Evolutionary conservation across 768 basidiomycete species (phyloP).

Genomic region (Naganishia onofrii): DNA sequence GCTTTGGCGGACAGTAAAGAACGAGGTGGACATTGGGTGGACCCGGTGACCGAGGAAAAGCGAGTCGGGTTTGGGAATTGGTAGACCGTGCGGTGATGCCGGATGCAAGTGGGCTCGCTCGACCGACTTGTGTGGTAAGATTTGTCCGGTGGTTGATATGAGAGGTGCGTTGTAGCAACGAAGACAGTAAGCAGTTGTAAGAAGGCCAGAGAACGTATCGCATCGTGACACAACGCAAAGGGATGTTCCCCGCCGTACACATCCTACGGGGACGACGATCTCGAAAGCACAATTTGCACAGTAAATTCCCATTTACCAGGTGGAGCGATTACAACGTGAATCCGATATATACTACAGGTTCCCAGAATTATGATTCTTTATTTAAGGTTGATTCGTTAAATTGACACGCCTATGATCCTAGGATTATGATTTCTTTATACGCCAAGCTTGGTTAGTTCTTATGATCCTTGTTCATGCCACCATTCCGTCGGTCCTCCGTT

Average conservation of each 20-base stretch:
- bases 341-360: neutral
- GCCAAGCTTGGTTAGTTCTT: too few relatives aligned
- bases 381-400: too few relatives aligned
- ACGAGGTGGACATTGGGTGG: slow-evolving; percentile 21
- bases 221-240: too few relatives aligned
- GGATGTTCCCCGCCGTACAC: too few relatives aligned
- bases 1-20: slow-evolving; percentile 15
- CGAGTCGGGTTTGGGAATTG: slow-evolving; percentile 20
- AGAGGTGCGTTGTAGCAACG: neutral
- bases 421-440: too few relatives aligned
- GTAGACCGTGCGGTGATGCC: neutral
- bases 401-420: too few relatives aligned
- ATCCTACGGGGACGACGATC: neutral
- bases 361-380: too few relatives aligned
- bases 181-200: too few relatives aligned
- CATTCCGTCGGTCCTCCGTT: neutral
- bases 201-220: too few relatives aligned
- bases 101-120: neutral
- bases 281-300: neutral
- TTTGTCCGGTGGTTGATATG: too few relatives aligned
- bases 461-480: neutral
- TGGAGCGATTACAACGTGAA: neutral
- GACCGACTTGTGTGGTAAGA: too few relatives aligned
- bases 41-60: slow-evolving; percentile 5
- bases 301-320: neutral